Conservation (phyloP, 306 rosid species). For the Acacia acuminata region DNA sequence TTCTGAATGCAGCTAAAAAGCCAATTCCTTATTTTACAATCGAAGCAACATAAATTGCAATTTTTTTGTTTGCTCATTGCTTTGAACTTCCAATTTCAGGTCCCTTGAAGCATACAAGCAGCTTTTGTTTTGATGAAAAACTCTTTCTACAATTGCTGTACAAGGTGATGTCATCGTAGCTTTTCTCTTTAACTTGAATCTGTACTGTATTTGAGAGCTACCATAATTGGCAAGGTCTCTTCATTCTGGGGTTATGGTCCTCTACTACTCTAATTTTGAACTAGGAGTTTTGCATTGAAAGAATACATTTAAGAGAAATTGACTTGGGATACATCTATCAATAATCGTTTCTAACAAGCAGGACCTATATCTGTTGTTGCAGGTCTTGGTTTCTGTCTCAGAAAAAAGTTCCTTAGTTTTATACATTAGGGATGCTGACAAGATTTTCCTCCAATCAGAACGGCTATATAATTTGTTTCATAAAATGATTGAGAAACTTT, state of each 20-base stretch:
- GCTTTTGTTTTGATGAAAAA: conserved; percentile 85
- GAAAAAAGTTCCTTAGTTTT: conserved; percentile 74
- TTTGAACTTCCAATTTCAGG: conserved; percentile 49
- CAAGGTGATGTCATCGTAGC: conserved; percentile 59
- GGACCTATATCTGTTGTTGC: conserved; percentile 21
- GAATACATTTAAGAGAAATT: neutral
- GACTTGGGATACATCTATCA: neutral
- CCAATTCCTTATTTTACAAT: neutral
- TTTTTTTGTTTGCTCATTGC: conserved; percentile 22
- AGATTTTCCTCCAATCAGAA: conserved; percentile 64
- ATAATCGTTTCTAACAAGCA: conserved; percentile 5
- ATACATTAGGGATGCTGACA: conserved; percentile 79
- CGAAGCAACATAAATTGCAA: neutral
- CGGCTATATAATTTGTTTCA: conserved; percentile 67
- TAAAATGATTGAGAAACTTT: conserved; percentile 67
- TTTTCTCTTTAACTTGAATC: conserved; percentile 6
- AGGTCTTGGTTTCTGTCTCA: conserved; percentile 78
- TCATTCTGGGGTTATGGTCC: neutral
- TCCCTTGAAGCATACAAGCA: conserved; percentile 53
- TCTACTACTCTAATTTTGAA: neutral
- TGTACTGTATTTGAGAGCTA: neutral
- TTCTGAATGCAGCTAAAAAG: neutral
- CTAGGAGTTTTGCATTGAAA: neutral
- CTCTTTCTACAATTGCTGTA: conserved; percentile 80
- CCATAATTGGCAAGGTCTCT: conserved; percentile 5